Evolutionary conservation across 2,329 filamentous ascomycete species (phyloP).

Genomic region (Fusarium fujikuroi): DNA sequence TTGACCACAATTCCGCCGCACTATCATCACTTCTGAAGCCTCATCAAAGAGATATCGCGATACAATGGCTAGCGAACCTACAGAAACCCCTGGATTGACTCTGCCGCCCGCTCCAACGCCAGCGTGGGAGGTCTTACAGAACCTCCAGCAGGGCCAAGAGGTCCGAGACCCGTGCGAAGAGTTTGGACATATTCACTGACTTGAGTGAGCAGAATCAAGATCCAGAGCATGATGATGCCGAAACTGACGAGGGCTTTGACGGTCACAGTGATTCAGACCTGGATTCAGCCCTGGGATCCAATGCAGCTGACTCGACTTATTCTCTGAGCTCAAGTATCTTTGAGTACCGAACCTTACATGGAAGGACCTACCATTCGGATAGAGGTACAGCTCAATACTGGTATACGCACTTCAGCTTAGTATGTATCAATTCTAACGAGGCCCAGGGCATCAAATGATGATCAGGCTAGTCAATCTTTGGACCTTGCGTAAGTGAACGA

Average conservation of each 20-base stretch:
- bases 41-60: rapidly evolving
- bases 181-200: rapidly evolving
- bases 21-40: rapidly evolving
- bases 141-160: slow-evolving; percentile 1
- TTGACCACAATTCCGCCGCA: neutral
- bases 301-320: slow-evolving; percentile 1
- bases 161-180: neutral
- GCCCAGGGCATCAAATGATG: neutral
- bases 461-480: slow-evolving; percentile 8
- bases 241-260: neutral
- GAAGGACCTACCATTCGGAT: slow-evolving; percentile 14
- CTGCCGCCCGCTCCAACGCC: slow-evolving; percentile 11
- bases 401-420: rapidly evolving
- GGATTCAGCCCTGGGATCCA: slow-evolving; percentile 12
- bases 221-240: neutral
- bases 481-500: slow-evolving; percentile 5
- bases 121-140: slow-evolving; percentile 11
- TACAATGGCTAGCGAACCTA: neutral
- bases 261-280: neutral
- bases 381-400: slow-evolving; percentile 5
- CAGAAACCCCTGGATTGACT: neutral
- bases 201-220: neutral
- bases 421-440: rapidly evolving
- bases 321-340: slow-evolving; percentile 12
- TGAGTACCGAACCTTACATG: slow-evolving; percentile 9